Evolutionary conservation across 176 grass and related monocot genomes (phyloP).

Genomic region (Oryza meyeriana): DNA sequence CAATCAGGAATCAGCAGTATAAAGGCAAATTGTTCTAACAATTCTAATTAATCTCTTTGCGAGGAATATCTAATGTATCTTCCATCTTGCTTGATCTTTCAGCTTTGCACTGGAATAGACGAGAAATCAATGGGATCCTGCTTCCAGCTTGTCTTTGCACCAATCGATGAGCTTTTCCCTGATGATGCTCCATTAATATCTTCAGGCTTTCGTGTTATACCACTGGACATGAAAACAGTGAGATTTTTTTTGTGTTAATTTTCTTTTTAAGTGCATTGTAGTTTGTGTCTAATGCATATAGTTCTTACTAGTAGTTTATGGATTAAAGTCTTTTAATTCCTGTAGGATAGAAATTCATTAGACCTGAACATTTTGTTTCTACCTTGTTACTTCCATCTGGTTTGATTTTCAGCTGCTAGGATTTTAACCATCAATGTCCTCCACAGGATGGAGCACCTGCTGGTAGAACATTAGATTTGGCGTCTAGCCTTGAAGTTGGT

Average conservation of each 20-base stretch:
- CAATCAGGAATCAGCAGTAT: neutral
- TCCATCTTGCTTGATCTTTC: constrained; percentile 41
- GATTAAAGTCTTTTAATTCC: constrained; percentile 1
- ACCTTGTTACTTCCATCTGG: neutral
- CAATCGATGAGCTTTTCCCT: constrained; percentile 93
- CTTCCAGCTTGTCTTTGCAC: constrained; percentile 97
- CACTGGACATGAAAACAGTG: constrained; percentile 82
- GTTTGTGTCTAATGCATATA: neutral
- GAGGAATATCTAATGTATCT: neutral
- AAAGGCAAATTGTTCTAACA: neutral
- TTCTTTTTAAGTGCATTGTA: constrained; percentile 4
- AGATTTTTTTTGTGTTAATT: constrained; percentile 1
- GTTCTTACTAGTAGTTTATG: neutral
- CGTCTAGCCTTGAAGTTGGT: constrained; percentile 90
- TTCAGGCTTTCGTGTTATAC: constrained; percentile 94
- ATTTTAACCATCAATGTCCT: constrained; percentile 26
- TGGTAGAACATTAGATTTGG: constrained; percentile 86
- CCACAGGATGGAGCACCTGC: constrained; percentile 59
- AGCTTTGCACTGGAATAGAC: constrained; percentile 94
- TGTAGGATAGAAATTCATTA: neutral
- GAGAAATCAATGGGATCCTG: constrained; percentile 95
- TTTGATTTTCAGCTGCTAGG: neutral
- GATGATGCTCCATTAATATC: constrained; percentile 89
- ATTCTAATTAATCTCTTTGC: neutral
- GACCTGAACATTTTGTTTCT: neutral